Conservation (phyloP, 2,329 filamentous ascomycete genomes). For the Fusarium pseudonygamai region DNA sequence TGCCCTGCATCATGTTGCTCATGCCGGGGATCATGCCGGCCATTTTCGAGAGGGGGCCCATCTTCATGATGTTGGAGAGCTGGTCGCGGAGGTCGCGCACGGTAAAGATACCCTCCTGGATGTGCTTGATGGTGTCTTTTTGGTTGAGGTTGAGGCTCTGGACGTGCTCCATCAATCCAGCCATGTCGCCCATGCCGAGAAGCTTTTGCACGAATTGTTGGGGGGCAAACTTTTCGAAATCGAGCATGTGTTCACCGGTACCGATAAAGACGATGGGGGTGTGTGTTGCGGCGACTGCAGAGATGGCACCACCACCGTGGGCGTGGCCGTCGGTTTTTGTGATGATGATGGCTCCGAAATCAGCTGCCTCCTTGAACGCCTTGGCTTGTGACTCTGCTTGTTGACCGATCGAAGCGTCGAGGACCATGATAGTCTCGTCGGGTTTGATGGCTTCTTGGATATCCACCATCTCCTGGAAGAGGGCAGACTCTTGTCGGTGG, state of each 20-base stretch:
- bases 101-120: conserved; percentile 95
- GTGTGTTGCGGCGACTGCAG: conserved; percentile 93
- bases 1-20: conserved; percentile 90
- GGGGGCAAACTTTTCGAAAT: conserved; percentile 91
- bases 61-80: conserved; percentile 98
- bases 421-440: conserved; percentile 97
- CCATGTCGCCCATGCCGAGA: conserved; percentile 97
- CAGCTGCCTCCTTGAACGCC: conserved; percentile 96
- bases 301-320: conserved; percentile 95
- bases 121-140: conserved; percentile 99
- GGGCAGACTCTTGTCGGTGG: conserved; percentile 91
- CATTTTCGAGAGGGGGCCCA: conserved; percentile 97
- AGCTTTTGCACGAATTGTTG: conserved; percentile 94
- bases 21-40: conserved; percentile 98
- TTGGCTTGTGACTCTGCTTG: conserved; percentile 93
- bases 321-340: conserved; percentile 98
- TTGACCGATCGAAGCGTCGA: conserved; percentile 96
- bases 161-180: conserved; percentile 93
- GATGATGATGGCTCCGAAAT: conserved; percentile 98
- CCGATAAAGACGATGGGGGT: conserved; percentile 98
- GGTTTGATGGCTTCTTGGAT: conserved; percentile 88
- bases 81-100: conserved; percentile 94
- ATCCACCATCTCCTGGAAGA: conserved; percentile 98
- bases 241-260: conserved; percentile 96
- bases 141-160: conserved; percentile 95